Evolutionary conservation across 345 rosid species (phyloP).

Genomic region (Moringa oleifera): DNA sequence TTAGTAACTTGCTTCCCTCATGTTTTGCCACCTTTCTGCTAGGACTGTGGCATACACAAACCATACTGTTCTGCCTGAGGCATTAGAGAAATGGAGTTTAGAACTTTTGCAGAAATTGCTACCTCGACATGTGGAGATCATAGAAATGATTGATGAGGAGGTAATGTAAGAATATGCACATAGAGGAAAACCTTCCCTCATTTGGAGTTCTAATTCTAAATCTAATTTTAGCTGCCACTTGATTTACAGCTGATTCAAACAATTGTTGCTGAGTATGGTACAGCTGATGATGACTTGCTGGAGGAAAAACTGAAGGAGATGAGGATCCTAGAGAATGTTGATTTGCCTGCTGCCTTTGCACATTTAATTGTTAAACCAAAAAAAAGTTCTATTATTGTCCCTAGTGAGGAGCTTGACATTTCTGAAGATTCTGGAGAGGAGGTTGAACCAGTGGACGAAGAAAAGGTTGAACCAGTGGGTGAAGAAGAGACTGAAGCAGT

Average conservation of each 20-base stretch:
- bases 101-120: constrained; percentile 72
- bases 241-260: constrained; percentile 47
- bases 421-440: constrained; percentile 27
- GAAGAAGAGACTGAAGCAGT: constrained; percentile 9
- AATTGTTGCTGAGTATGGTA: constrained; percentile 62
- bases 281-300: constrained; percentile 40
- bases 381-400: constrained; percentile 22
- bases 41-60: constrained; percentile 87
- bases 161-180: constrained; percentile 28
- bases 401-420: constrained; percentile 24
- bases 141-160: constrained; percentile 81
- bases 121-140: constrained; percentile 77
- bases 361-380: constrained; percentile 55
- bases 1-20: background rate
- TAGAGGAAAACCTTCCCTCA: constrained; percentile 9
- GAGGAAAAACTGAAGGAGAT: constrained; percentile 58
- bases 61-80: constrained; percentile 85
- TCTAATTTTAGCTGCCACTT: constrained; percentile 18
- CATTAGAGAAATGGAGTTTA: constrained; percentile 85
- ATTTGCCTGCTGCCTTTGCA: constrained; percentile 56
- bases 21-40: constrained; percentile 12
- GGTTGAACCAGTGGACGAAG: constrained; percentile 8
- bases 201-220: background rate
- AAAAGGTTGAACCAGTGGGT: constrained; percentile 11
- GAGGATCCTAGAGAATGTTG: constrained; percentile 78